These are phyloP conservation scores for Talaromyces sp. DNA, from an alignment of 2,329 filamentous ascomycete species.

Conservation along the genomic window DNA sequence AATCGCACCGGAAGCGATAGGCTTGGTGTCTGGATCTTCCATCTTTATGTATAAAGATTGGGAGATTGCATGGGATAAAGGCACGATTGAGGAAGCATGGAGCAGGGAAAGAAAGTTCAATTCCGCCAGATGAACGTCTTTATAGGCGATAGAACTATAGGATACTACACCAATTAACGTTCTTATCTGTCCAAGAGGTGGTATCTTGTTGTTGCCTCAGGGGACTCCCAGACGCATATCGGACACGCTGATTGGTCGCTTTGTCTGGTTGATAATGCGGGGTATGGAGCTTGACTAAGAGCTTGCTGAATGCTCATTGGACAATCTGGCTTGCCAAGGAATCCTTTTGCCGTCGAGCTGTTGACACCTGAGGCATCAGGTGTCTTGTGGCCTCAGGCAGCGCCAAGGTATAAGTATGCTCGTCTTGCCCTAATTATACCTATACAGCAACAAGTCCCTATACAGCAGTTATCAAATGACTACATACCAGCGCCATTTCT, in stretches of 20 bases:
- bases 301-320: background rate
- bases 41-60: background rate
- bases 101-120: background rate
- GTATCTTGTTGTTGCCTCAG: background rate
- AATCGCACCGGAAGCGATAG: background rate
- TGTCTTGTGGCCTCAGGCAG: no score
- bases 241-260: background rate
- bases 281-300: background rate
- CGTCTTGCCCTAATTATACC: no score
- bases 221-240: background rate
- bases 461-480: no score
- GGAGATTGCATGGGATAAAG: background rate
- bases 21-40: conserved; percentile 8
- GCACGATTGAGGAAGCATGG: background rate
- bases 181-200: background rate
- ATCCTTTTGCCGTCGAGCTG: background rate
- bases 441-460: no score
- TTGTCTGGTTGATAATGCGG: background rate
- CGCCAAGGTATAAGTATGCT: no score
- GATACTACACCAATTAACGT: background rate
- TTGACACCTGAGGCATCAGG: no score
- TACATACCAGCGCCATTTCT: no score
- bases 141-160: background rate
- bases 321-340: background rate
- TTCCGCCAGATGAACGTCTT: background rate